phyloP scores from a whole-genome alignment of 2,329 filamentous ascomycete genomes.

The Elsinoe australis region DNA sequence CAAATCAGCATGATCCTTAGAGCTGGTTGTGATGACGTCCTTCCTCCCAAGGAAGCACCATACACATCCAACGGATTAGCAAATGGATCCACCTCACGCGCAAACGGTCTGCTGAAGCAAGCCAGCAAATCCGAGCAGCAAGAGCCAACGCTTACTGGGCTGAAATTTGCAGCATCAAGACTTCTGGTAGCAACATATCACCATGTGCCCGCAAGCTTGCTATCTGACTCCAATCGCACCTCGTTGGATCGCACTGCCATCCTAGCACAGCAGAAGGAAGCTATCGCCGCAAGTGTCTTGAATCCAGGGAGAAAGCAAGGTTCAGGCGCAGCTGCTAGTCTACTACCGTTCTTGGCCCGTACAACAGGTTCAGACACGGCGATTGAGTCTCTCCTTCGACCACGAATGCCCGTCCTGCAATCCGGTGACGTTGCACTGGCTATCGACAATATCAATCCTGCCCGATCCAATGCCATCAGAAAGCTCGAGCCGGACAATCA shows the following conservation, averaged over 20 bases:
- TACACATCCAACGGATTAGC: constrained; percentile 31
- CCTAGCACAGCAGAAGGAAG: constrained; percentile 57
- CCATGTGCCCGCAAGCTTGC: constrained; percentile 55
- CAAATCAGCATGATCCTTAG: constrained; percentile 56
- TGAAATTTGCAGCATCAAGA: constrained; percentile 50
- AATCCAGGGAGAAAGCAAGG: constrained; percentile 54
- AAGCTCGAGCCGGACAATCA: too few species aligned
- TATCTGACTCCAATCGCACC: constrained; percentile 64
- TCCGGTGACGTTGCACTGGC: constrained; percentile 18
- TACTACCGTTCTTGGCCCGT: constrained; percentile 69
- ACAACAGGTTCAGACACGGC: constrained; percentile 55
- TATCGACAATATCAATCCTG: too few species aligned
- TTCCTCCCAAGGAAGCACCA: constrained; percentile 42
- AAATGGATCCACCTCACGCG: constrained; percentile 49
- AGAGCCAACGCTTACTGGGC: constrained; percentile 32
- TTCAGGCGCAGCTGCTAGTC: constrained; percentile 52
- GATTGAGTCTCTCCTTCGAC: constrained; percentile 62
- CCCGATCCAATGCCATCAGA: too few species aligned
- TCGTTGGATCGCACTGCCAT: constrained; percentile 77
- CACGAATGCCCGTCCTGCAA: constrained; percentile 40
- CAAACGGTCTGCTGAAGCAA: constrained; percentile 60
- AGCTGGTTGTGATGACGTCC: constrained; percentile 66
- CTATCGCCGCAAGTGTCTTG: constrained; percentile 74
- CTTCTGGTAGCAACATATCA: constrained; percentile 57
- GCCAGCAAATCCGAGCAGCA: constrained; percentile 22